phyloP scores from a whole-genome alignment of 2,329 filamentous ascomycete species.

The Sarocladiaceae sp. region DNA sequence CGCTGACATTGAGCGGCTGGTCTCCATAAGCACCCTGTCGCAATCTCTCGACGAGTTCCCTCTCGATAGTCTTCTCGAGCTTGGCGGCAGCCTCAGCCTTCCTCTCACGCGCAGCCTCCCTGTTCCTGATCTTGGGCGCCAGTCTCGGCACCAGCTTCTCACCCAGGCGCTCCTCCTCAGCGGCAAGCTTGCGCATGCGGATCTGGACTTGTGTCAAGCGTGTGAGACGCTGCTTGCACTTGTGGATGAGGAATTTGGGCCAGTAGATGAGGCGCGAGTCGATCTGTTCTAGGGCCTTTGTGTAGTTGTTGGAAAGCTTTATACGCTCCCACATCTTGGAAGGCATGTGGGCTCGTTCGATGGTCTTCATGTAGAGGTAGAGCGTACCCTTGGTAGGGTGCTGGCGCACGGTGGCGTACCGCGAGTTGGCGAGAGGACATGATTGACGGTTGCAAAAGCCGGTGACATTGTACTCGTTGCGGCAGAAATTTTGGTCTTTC shows the following conservation, averaged over 20 bases:
- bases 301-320: constrained; percentile 84
- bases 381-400: constrained; percentile 74
- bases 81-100: constrained; percentile 81
- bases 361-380: constrained; percentile 95
- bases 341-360: constrained; percentile 82
- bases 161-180: constrained; percentile 82
- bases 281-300: constrained; percentile 79
- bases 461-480: constrained; percentile 86
- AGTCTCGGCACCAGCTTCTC: constrained; percentile 84
- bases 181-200: constrained; percentile 69
- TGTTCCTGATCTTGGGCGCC: constrained; percentile 78
- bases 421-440: constrained; percentile 83
- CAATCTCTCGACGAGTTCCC: constrained; percentile 86
- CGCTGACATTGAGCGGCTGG: constrained; percentile 88
- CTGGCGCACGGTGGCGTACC: constrained; percentile 86
- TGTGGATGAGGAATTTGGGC: constrained; percentile 88
- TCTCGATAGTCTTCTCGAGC: constrained; percentile 91
- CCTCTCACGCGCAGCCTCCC: constrained; percentile 69
- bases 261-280: constrained; percentile 86
- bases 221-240: constrained; percentile 94
- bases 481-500: constrained; percentile 87
- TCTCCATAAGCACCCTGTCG: constrained; percentile 92
- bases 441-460: constrained; percentile 81
- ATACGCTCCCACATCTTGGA: constrained; percentile 93
- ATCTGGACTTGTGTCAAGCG: constrained; percentile 88